Conservation (phyloP, 805 yeast species). For the Zygoascus tannicola region DNA sequence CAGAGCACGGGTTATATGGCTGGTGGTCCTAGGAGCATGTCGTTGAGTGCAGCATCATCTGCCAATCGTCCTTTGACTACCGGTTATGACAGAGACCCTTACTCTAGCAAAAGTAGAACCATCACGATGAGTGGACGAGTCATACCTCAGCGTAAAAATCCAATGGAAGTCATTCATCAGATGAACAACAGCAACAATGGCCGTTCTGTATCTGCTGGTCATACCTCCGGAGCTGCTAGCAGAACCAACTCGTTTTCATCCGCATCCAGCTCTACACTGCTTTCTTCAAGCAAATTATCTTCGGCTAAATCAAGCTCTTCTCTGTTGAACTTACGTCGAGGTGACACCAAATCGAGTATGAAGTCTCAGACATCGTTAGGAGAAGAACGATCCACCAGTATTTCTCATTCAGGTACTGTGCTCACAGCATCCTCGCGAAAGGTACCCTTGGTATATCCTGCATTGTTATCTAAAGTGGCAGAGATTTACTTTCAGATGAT, state of each 20-base stretch:
- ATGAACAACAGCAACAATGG: neutral
- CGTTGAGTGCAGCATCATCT: slow-evolving; percentile 8
- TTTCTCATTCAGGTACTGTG: slow-evolving; percentile 28
- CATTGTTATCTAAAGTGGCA: slow-evolving; percentile 79
- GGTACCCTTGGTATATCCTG: slow-evolving; percentile 79
- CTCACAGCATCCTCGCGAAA: slow-evolving; percentile 38
- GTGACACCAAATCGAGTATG: slow-evolving; percentile 3
- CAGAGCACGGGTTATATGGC: neutral
- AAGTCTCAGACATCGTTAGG: slow-evolving; percentile 17
- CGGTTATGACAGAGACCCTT: slow-evolving; percentile 1
- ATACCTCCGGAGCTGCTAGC: neutral
- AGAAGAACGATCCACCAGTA: neutral
- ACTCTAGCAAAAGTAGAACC: slow-evolving; percentile 4
- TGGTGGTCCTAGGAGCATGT: slow-evolving; percentile 10
- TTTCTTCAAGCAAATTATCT: slow-evolving; percentile 2
- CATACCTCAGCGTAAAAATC: slow-evolving; percentile 16
- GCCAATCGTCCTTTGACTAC: neutral
- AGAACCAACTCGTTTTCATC: slow-evolving; percentile 4
- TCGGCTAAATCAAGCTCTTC: slow-evolving; percentile 7
- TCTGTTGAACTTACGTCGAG: slow-evolving; percentile 4
- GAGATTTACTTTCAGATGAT: slow-evolving; percentile 61
- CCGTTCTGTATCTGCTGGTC: neutral
- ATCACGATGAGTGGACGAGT: slow-evolving; percentile 21
- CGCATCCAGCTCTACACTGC: slow-evolving; percentile 6
- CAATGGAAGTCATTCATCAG: neutral